Evolutionary conservation across 2,329 filamentous ascomycete species (phyloP).

Genomic region (Ambrosiella cleistominuta): DNA sequence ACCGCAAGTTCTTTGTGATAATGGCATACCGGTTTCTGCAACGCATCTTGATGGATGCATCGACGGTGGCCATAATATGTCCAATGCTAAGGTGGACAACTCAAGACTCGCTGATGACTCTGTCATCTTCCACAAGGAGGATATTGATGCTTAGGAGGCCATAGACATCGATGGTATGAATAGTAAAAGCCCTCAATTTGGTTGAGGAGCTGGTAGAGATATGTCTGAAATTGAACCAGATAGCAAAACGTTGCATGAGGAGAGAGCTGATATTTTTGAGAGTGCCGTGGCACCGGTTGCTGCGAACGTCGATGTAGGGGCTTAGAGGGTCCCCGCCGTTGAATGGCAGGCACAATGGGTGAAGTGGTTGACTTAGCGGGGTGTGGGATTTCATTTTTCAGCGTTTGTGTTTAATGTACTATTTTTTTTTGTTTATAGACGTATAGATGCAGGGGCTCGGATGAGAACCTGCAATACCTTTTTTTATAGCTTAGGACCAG

Average conservation of each 20-base stretch:
- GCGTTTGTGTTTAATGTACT: neutral
- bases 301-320: neutral
- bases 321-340: neutral
- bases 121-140: conserved; percentile 30
- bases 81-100: conserved; percentile 11
- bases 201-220: conserved; percentile 4
- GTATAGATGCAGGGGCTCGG: neutral
- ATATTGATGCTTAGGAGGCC: conserved; percentile 3
- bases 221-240: conserved; percentile 8
- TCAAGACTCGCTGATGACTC: conserved; percentile 23
- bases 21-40: conserved; percentile 30
- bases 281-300: conserved; percentile 2
- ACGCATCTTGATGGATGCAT: conserved; percentile 32
- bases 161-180: conserved; percentile 11
- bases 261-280: conserved; percentile 5
- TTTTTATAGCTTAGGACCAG: neutral
- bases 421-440: neutral
- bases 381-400: neutral
- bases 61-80: conserved; percentile 23
- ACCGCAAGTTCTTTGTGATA: conserved; percentile 36
- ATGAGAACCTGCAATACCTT: neutral
- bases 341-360: neutral
- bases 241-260: conserved; percentile 13
- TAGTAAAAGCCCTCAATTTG: conserved; percentile 11
- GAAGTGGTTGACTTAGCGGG: neutral